Percentiles rank a stretch among this genome's conserved stretches.
Evolutionary conservation across 139 green algal species (phyloP).

Genomic region (Parachlorella kessleri): DNA sequence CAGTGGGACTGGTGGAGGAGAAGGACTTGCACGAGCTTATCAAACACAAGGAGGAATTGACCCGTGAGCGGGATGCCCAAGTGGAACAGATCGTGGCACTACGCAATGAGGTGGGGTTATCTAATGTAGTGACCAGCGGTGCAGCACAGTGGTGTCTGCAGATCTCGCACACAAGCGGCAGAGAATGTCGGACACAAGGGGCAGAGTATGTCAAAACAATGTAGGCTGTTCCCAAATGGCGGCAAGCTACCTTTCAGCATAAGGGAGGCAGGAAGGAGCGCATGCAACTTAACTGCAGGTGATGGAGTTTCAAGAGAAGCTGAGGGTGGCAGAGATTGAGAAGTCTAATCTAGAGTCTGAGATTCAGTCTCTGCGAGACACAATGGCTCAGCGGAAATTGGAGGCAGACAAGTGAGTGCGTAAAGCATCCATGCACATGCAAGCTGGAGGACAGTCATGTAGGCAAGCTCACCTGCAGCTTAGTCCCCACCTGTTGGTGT

Average conservation of each 20-base stretch:
- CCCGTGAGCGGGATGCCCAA: conserved; percentile 75
- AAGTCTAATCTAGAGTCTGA: conserved; percentile 72
- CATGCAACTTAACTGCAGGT: too few species aligned
- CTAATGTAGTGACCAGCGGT: neutral
- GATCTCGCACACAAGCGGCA: too few species aligned
- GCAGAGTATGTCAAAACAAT: too few species aligned
- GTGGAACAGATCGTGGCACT: conserved; percentile 63
- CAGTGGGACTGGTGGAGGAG: conserved; percentile 56
- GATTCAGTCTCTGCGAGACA: conserved; percentile 61
- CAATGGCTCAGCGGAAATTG: conserved; percentile 61
- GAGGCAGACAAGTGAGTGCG: conserved; percentile 64
- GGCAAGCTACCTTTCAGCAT: too few species aligned
- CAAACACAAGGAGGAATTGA: conserved; percentile 81
- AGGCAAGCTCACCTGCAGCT: too few species aligned
- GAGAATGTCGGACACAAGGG: too few species aligned
- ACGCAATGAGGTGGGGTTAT: conserved; percentile 44
- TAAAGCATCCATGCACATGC: too few species aligned
- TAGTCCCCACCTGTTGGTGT: too few species aligned
- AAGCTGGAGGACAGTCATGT: too few species aligned
- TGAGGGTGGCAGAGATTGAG: conserved; percentile 66
- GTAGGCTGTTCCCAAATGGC: too few species aligned
- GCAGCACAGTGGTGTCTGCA: too few species aligned
- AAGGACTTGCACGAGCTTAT: conserved; percentile 79
- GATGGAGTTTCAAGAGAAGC: conserved; percentile 70
- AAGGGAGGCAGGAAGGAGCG: too few species aligned